Evolutionary conservation across 805 yeast species (phyloP).

Genomic region (Sporopachydermia quercuum): DNA sequence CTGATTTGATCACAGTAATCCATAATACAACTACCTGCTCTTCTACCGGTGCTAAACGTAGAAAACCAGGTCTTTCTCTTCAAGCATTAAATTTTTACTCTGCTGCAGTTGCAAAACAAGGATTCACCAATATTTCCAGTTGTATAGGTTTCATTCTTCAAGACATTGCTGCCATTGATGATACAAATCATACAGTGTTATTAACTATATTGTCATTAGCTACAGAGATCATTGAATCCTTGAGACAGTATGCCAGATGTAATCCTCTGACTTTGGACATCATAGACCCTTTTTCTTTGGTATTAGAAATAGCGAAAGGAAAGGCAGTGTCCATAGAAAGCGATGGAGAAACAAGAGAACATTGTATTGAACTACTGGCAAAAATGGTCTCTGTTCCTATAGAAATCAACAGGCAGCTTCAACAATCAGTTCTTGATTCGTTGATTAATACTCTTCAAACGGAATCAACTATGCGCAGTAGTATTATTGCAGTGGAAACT

Average conservation of each 20-base stretch:
- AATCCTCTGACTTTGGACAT: neutral
- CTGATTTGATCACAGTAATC: neutral
- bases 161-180: neutral
- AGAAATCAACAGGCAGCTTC: neutral
- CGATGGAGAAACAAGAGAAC: constrained; percentile 1
- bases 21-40: neutral
- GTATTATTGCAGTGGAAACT: neutral
- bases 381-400: neutral
- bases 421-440: neutral
- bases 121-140: neutral
- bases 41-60: neutral
- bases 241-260: neutral
- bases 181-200: constrained; percentile 1
- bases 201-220: neutral
- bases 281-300: neutral
- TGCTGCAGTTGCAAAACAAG: neutral
- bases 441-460: neutral
- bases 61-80: neutral
- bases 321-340: neutral
- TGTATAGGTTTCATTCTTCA: neutral
- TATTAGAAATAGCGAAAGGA: neutral
- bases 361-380: neutral
- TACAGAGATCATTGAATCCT: neutral
- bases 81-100: neutral
- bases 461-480: neutral